These are phyloP conservation scores for Beta vulgaris DNA, from an alignment of 148 eudicot genomes.

Conservation along the genomic window DNA sequence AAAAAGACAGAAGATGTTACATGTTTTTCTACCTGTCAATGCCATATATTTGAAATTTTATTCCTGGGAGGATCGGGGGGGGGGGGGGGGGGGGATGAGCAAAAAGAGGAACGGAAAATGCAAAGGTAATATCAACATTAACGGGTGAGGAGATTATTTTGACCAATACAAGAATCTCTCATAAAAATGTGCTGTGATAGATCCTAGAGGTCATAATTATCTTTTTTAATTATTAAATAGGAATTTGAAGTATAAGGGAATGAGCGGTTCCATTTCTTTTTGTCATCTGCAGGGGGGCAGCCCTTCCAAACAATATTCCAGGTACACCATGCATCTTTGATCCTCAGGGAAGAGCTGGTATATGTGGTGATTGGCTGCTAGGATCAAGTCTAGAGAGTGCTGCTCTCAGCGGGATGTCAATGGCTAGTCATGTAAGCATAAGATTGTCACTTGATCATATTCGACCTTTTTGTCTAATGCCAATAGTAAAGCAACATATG, in stretches of 20 bases:
- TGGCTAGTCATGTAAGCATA: slow-evolving; percentile 74
- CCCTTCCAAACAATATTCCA: slow-evolving; percentile 97
- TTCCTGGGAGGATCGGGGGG: background rate
- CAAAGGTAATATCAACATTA: background rate
- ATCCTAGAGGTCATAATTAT: background rate
- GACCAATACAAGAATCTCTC: background rate
- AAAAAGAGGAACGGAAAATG: background rate
- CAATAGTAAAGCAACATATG: background rate
- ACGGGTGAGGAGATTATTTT: background rate
- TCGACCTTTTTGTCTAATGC: background rate
- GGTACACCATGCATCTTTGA: slow-evolving; percentile 89
- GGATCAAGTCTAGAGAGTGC: slow-evolving; percentile 93
- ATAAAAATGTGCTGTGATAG: background rate
- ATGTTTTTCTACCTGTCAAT: too few species aligned
- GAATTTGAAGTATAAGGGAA: background rate
- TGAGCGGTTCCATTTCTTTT: background rate
- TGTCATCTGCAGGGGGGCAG: slow-evolving; percentile 80
- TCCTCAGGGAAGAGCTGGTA: slow-evolving; percentile 92
- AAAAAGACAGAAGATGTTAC: too few species aligned
- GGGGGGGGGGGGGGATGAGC: background rate
- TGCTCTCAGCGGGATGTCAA: slow-evolving; percentile 90
- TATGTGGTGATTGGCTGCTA: slow-evolving; percentile 97
- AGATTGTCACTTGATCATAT: background rate
- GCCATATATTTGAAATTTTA: too few species aligned
- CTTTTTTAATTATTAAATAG: background rate